Evolutionary conservation across 2,329 filamentous ascomycete species (phyloP).

Genomic region (Colletotrichum magnum): DNA sequence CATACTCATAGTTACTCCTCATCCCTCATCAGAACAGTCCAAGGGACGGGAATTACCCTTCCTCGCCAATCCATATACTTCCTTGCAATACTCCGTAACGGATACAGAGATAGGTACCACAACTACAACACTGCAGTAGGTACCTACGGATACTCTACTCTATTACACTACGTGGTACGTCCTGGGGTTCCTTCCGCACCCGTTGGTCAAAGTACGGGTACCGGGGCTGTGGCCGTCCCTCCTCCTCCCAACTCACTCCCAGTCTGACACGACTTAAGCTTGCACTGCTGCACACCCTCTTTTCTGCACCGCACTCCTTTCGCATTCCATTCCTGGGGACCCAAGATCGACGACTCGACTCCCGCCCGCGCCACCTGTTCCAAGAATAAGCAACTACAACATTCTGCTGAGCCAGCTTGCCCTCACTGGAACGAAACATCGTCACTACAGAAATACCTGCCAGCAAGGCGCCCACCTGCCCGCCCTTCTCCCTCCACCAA

Average conservation of each 20-base stretch:
- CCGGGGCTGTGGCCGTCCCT: constrained; percentile 31
- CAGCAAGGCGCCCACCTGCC: constrained; percentile 11
- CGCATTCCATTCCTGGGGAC: constrained; percentile 27
- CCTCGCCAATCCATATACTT: too few relatives aligned
- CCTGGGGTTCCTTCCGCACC: too few relatives aligned
- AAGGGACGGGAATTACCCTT: background rate
- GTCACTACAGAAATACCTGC: constrained; percentile 27
- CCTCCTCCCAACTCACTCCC: too few relatives aligned
- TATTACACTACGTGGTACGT: too few relatives aligned
- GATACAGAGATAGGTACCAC: too few relatives aligned
- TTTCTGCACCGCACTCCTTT: constrained; percentile 37
- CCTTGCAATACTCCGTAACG: too few relatives aligned
- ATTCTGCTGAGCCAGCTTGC: constrained; percentile 25
- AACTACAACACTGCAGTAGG: too few relatives aligned
- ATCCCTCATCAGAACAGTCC: background rate
- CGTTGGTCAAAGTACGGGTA: constrained; percentile 7
- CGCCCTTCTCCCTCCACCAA: constrained; percentile 13
- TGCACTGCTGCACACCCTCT: constrained; percentile 38
- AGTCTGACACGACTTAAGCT: constrained; percentile 39
- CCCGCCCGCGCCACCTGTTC: constrained; percentile 33
- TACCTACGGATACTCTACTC: too few relatives aligned
- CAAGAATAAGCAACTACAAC: constrained; percentile 34
- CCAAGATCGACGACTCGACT: constrained; percentile 35
- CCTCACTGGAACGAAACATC: constrained; percentile 37
- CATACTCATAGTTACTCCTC: background rate